Base-by-base conservation (phyloP, 2,329 filamentous ascomycete genomes). In the Sarocladiaceae sp. region DNA sequence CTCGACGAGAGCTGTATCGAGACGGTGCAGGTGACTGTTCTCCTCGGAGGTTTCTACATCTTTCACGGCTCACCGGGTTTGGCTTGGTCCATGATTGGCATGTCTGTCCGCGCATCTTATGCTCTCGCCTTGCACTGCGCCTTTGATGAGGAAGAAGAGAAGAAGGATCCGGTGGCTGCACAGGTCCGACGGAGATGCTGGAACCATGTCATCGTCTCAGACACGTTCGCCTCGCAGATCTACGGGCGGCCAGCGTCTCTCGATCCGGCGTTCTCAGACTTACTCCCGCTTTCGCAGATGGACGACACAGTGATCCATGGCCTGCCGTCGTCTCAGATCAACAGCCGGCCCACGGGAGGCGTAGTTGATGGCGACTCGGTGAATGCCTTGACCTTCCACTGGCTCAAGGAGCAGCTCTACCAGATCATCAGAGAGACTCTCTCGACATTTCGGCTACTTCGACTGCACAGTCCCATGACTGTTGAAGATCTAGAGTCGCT, bases 181-280 rank as follows among this genome's bases (percentile, higher is more conserved):
- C 53, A 60, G 45, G 50, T 59, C 26, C 51, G 57, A 9, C 51
- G 52, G n/a, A 53, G 58, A 2, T 57, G 53, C 31, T 60, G 58
- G 58, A 59, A 58, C 33, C 56, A 60, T 31, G 37, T 57, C 39
- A 54, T 53, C 9, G 52, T 59, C 2, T 45, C 49, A 7, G 58
- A 60, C 34, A 58, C 53, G 3, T 60, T 60, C 45, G 49, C 54
- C 19, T 53, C 58, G 10, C 53, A 55, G 47, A 55, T 60, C 24
- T 59, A 59, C 44, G 57, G 58, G 7, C 50, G 56, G 19, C 57
- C 58, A 16, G 50, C 53, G 3, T 55, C 55, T 9, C 48, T 60
- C 9, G 55, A 60, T 23, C 44, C 52, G 2, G 56, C 54, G 6
- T 56, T 58, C 33, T 52, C 50, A 23, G 33, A 48, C 33, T 46